phyloP scores from a whole-genome alignment of 208 protist genomes.

The Leishmania tarentolae region DNA sequence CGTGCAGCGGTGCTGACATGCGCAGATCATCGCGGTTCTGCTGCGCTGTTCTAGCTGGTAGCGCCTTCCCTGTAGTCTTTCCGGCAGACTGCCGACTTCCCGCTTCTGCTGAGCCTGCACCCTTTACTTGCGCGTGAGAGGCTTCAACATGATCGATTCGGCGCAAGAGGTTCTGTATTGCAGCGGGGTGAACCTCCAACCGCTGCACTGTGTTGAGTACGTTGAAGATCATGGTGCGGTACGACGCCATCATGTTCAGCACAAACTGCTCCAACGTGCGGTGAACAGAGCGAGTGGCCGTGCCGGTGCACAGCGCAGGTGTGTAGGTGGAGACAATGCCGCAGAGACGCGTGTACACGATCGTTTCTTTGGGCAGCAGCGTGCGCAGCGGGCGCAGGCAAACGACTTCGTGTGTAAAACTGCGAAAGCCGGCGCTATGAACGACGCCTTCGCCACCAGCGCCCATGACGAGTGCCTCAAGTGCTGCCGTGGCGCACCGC shows the following conservation, averaged over 20 bases:
- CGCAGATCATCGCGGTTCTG: slow-evolving; percentile 30
- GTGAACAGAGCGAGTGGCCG: slow-evolving; percentile 48
- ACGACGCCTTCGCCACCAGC: slow-evolving; percentile 41
- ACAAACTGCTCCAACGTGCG: slow-evolving; percentile 76
- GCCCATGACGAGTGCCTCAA: slow-evolving; percentile 66
- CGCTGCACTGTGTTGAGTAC: slow-evolving; percentile 71
- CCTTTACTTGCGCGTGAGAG: background rate
- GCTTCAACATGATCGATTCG: background rate
- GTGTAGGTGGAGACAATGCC: slow-evolving; percentile 55
- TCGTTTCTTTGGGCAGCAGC: slow-evolving; percentile 67
- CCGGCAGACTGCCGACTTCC: background rate
- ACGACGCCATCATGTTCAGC: slow-evolving; percentile 40
- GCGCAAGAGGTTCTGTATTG: slow-evolving; percentile 25
- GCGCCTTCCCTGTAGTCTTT: slow-evolving; percentile 8
- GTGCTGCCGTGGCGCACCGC: slow-evolving; percentile 40
- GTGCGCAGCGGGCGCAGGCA: slow-evolving; percentile 66
- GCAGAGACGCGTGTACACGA: slow-evolving; percentile 59
- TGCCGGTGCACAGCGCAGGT: slow-evolving; percentile 54
- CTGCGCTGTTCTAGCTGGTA: slow-evolving; percentile 32
- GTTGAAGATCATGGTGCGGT: slow-evolving; percentile 83
- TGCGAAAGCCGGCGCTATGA: slow-evolving; percentile 48
- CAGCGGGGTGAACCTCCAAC: slow-evolving; percentile 34
- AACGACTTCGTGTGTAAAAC: slow-evolving; percentile 46
- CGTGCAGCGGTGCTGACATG: slow-evolving; percentile 1
- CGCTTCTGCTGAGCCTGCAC: background rate